Evolutionary conservation across 257 asterid species (phyloP).

Genomic region (Ilex aquifolium): DNA sequence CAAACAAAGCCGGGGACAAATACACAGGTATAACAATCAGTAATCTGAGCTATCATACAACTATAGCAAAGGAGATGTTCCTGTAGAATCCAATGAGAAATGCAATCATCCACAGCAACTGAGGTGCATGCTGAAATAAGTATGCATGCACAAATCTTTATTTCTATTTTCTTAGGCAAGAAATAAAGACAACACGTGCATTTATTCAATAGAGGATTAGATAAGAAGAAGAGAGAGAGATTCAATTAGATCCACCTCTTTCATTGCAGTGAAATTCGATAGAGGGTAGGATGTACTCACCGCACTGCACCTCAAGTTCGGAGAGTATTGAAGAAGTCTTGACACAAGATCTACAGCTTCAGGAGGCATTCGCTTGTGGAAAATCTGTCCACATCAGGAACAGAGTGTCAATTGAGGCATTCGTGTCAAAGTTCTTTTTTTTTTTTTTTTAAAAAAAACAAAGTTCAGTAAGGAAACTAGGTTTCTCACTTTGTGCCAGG

Average conservation of each 20-base stretch:
- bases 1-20: neutral
- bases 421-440: too few relatives aligned
- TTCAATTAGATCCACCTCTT: too few relatives aligned
- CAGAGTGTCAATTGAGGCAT: neutral
- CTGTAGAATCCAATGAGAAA: too few relatives aligned
- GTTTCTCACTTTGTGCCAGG: slow-evolving; percentile 74
- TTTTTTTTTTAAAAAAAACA: neutral
- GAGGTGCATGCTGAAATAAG: too few relatives aligned
- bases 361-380: slow-evolving; percentile 78
- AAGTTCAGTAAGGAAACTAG: neutral
- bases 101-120: too few relatives aligned
- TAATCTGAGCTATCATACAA: too few relatives aligned
- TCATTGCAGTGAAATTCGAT: neutral
- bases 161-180: too few relatives aligned
- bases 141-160: too few relatives aligned
- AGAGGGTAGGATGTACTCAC: slow-evolving; percentile 42
- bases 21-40: neutral
- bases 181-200: neutral
- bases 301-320: slow-evolving; percentile 73
- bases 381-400: slow-evolving; percentile 37
- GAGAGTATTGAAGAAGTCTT: slow-evolving; percentile 89
- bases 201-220: neutral
- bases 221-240: neutral
- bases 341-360: slow-evolving; percentile 89
- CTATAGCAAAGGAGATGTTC: too few relatives aligned